Base-by-base conservation (phyloP, 2,329 filamentous ascomycete species). In the Malbranchea cinnamomea region DNA sequence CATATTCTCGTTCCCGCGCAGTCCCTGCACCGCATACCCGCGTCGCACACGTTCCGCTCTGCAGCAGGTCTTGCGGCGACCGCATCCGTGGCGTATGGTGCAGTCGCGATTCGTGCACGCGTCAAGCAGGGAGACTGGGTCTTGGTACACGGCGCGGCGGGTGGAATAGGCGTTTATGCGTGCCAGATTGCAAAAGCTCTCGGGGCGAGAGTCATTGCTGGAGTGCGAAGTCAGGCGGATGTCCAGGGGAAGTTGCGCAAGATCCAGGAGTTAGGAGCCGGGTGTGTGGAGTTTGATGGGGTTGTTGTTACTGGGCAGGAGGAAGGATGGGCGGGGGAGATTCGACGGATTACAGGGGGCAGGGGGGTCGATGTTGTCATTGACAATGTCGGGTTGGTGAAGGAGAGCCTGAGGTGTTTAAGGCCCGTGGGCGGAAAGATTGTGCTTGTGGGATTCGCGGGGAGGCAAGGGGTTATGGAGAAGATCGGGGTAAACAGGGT, bases 361-460 rank as follows among this genome's bases (percentile, higher is more conserved):
- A 49, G 54, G 17, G 70, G 70, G 0, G 68, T 67, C 2, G 61
- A 74, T 48, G 56, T 71, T 0, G 63, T 73, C 8, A 67, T 67
- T 40, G 70, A 75, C 48, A 59, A 62, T 5, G 67, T 73, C 7
- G 69, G 70, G 1, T 54, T 68, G 14, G 65, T 74, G 5, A 59
- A 65, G 36, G 59, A 59, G 34, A 67, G 64, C 22, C 44, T 74
- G 16, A 61, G 61, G 34, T 70, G 67, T 38, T 47, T 70, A 18
- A 65, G 56, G 14, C 21, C 31, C 2, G 64, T 70, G 42, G 56
- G 60, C 20, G 70, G 68, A 0, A 51, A 62, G 18, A 48, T 75
- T 11, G 55, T 75, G 2, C 52, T 74, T 16, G 57, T 72, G 2
- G 70, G 70, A 0, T 75, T 74, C 43, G 69, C 68, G 4, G 70